These are phyloP conservation scores for Metschnikowia baotianmanensis DNA, from an alignment of 805 yeast species.

Conservation along the genomic window DNA sequence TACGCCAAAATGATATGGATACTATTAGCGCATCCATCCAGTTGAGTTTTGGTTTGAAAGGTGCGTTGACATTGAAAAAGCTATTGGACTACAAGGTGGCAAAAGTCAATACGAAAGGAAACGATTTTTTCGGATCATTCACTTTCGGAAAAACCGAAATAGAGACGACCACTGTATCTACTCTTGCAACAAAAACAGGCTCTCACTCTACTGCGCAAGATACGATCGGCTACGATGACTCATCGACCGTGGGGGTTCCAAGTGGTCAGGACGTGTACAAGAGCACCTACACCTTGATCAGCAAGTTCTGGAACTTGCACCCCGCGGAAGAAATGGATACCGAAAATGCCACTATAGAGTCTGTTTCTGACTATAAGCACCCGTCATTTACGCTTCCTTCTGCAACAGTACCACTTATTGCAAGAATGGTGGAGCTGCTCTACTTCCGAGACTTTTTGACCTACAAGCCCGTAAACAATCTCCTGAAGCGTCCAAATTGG, in stretches of 20 bases:
- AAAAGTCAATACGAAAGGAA: conserved; percentile 25
- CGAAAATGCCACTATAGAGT: conserved; percentile 10
- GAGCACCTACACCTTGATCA: conserved; percentile 36
- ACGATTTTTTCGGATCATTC: conserved; percentile 25
- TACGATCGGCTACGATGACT: conserved; percentile 19
- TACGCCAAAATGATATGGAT: conserved; percentile 61
- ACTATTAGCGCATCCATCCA: conserved; percentile 52
- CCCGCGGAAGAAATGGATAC: conserved; percentile 35
- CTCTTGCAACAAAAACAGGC: conserved; percentile 3
- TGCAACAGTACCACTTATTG: conserved; percentile 66
- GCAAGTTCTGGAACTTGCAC: conserved; percentile 47
- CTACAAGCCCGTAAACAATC: conserved; percentile 38
- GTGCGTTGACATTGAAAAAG: conserved; percentile 46
- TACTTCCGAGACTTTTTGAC: conserved; percentile 52
- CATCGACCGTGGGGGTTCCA: conserved; percentile 27
- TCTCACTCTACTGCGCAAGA: conserved; percentile 5
- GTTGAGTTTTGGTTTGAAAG: conserved; percentile 62
- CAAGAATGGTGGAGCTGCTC: conserved; percentile 68
- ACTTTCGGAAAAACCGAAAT: conserved; percentile 17
- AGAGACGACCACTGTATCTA: conserved; percentile 17
- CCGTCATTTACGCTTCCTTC: conserved; percentile 75
- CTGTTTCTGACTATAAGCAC: conserved; percentile 37
- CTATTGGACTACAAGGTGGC: conserved; percentile 50
- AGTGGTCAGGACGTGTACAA: conserved; percentile 27
- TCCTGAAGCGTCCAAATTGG: conserved; percentile 43